Evolutionary conservation across 75 land plant genomes (phyloP).

Genomic region (Selaginella tamariscina): DNA sequence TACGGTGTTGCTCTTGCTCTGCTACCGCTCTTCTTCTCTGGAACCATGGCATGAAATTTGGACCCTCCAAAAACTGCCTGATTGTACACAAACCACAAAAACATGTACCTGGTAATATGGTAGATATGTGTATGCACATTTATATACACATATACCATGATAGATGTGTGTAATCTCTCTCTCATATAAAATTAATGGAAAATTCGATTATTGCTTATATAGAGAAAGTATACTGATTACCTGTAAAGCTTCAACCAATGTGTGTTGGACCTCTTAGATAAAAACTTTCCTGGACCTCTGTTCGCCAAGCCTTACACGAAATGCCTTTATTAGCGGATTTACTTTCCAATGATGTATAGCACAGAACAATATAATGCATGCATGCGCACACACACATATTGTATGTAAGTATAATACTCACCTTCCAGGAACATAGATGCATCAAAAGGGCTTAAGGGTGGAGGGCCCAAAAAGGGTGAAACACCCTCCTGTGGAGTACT

Average conservation of each 20-base stretch:
- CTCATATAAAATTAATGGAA: neutral
- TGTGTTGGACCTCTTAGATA: slow-evolving; percentile 71
- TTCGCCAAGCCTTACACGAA: too few species aligned
- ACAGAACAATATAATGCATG: too few species aligned
- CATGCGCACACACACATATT: too few species aligned
- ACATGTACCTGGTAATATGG: too few species aligned
- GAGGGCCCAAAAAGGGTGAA: slow-evolving; percentile 83
- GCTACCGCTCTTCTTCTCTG: slow-evolving; percentile 10
- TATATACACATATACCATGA: too few species aligned
- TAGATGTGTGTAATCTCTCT: too few species aligned
- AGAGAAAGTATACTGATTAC: slow-evolving; percentile 23
- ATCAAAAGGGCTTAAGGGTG: slow-evolving; percentile 61
- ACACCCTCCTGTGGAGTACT: slow-evolving; percentile 75
- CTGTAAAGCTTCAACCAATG: slow-evolving; percentile 94
- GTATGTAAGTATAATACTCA: too few species aligned
- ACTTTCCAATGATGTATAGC: too few species aligned
- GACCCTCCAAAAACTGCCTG: slow-evolving; percentile 11
- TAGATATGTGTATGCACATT: too few species aligned
- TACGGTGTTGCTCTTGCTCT: slow-evolving; percentile 4
- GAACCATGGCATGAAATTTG: slow-evolving; percentile 13
- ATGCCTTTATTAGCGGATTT: too few species aligned
- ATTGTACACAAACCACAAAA: too few species aligned
- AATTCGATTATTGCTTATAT: neutral
- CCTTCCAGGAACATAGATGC: slow-evolving; percentile 58
- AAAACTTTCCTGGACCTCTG: slow-evolving; percentile 91